Conservation (phyloP, 192 early-diverging fungal species). For the Phycomyces blakesleeanus region DNA sequence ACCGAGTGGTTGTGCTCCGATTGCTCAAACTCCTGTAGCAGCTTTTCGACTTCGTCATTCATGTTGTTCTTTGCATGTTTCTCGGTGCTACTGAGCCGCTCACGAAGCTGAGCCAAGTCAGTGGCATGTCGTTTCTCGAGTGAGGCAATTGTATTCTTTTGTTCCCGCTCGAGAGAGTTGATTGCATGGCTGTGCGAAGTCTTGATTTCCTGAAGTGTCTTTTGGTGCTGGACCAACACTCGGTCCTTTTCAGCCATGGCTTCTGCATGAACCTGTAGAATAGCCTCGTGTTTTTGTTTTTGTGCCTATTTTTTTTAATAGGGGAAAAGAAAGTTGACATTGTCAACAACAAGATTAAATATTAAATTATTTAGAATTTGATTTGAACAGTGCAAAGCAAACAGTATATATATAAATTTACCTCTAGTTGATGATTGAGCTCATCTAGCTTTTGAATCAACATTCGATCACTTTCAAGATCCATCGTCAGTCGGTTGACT, state of each 20-base stretch:
- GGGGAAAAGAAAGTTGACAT: slow-evolving; percentile 2
- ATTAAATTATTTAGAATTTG: too few relatives aligned
- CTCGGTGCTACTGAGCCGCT: slow-evolving; percentile 15
- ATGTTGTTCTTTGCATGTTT: slow-evolving; percentile 12
- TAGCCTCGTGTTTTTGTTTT: slow-evolving; percentile 30
- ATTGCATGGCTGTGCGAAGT: slow-evolving; percentile 15
- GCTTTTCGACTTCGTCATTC: slow-evolving; percentile 30
- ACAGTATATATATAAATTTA: too few relatives aligned
- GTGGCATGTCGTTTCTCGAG: slow-evolving; percentile 12
- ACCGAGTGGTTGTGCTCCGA: slow-evolving; percentile 29
- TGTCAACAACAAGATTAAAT: too few relatives aligned
- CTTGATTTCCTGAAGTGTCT: slow-evolving; percentile 23
- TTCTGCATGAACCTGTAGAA: slow-evolving; percentile 21
- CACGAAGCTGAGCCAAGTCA: slow-evolving; percentile 10
- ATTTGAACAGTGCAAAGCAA: too few relatives aligned
- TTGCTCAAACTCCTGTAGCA: slow-evolving; percentile 33
- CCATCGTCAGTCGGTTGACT: slow-evolving; percentile 31
- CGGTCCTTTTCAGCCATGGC: slow-evolving; percentile 30
- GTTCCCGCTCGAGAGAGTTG: slow-evolving; percentile 16
- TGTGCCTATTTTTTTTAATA: slow-evolving; percentile 18
- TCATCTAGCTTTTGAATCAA: slow-evolving; percentile 36
- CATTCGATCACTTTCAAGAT: slow-evolving; percentile 30
- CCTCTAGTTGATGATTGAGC: slow-evolving; percentile 32
- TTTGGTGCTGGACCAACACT: slow-evolving; percentile 15
- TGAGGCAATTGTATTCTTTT: slow-evolving; percentile 2